Evolutionary conservation across 2,329 filamentous ascomycete genomes (phyloP).

Genomic region (Nemania serpens): DNA sequence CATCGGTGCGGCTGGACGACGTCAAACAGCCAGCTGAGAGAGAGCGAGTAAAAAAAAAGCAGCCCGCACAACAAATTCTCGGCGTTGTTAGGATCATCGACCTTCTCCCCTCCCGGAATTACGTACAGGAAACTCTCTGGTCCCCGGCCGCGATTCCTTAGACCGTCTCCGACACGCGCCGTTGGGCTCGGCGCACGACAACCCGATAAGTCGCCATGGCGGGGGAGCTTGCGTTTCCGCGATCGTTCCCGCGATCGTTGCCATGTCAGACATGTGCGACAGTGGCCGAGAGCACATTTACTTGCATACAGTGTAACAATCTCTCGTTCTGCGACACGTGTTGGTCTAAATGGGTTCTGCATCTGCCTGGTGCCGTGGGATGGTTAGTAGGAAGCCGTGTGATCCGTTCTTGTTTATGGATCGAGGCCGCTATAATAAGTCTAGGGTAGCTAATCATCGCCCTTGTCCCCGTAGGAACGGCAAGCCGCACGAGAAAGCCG

Average conservation of each 20-base stretch:
- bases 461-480: slow-evolving; percentile 36
- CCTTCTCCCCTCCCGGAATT: slow-evolving; percentile 22
- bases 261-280: slow-evolving; percentile 41
- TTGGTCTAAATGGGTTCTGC: slow-evolving; percentile 42
- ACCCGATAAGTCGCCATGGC: slow-evolving; percentile 18
- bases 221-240: slow-evolving; percentile 24
- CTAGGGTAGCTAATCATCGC: slow-evolving; percentile 23
- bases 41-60: slow-evolving; percentile 3
- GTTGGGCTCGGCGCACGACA: slow-evolving; percentile 15
- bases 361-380: slow-evolving; percentile 38
- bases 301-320: slow-evolving; percentile 43
- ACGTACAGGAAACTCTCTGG: slow-evolving; percentile 25
- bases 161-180: slow-evolving; percentile 17
- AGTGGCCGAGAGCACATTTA: slow-evolving; percentile 36
- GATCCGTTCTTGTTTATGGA: slow-evolving; percentile 3
- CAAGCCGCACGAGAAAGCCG: slow-evolving; percentile 42
- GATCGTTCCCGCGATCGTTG: slow-evolving; percentile 31
- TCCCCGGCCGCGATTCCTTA: slow-evolving; percentile 15
- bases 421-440: too few species aligned
- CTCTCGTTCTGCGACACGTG: slow-evolving; percentile 41
- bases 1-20: slow-evolving; percentile 22
- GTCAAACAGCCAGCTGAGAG: slow-evolving; percentile 17
- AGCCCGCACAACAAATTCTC: slow-evolving; percentile 7
- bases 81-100: slow-evolving; percentile 12
- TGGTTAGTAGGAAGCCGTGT: slow-evolving; percentile 34